Evolutionary conservation across 768 basidiomycete species (phyloP).

Genomic region (Boletus reticuloceps): DNA sequence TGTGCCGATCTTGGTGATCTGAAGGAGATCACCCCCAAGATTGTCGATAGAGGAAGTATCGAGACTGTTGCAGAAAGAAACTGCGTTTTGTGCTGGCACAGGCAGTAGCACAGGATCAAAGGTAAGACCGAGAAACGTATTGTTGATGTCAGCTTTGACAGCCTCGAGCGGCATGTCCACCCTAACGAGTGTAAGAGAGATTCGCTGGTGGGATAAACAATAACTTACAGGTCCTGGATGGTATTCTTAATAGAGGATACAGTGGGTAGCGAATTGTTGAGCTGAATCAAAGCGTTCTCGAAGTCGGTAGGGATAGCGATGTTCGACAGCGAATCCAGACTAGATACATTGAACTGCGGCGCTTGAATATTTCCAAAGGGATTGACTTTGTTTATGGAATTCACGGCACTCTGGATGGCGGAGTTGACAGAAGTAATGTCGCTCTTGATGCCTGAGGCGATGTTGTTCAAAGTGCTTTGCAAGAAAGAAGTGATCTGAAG

Average conservation of each 20-base stretch:
- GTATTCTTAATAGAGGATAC: slow-evolving; percentile 69
- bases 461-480: slow-evolving; percentile 50
- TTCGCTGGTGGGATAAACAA: not conserved
- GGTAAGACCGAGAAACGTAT: slow-evolving; percentile 67
- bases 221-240: slow-evolving; percentile 63
- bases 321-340: slow-evolving; percentile 69
- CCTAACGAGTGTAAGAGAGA: slow-evolving; percentile 33
- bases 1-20: slow-evolving; percentile 75
- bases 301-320: slow-evolving; percentile 80
- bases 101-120: slow-evolving; percentile 76
- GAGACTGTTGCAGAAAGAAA: slow-evolving; percentile 74
- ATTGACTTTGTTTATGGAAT: slow-evolving; percentile 72
- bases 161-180: slow-evolving; percentile 86
- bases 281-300: slow-evolving; percentile 62
- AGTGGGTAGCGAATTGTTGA: slow-evolving; percentile 81
- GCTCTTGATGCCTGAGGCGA: slow-evolving; percentile 72
- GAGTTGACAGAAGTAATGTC: slow-evolving; percentile 68
- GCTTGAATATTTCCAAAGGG: slow-evolving; percentile 66
- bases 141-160: slow-evolving; percentile 86
- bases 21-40: slow-evolving; percentile 74
- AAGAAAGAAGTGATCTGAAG: slow-evolving; percentile 68
- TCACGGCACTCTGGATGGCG: slow-evolving; percentile 59
- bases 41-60: slow-evolving; percentile 87
- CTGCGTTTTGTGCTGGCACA: slow-evolving; percentile 63
- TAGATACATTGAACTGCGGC: slow-evolving; percentile 74